Evolutionary conservation across 164 flowering plant genomes (phyloP).

Genomic region (Vitis labrusca): DNA sequence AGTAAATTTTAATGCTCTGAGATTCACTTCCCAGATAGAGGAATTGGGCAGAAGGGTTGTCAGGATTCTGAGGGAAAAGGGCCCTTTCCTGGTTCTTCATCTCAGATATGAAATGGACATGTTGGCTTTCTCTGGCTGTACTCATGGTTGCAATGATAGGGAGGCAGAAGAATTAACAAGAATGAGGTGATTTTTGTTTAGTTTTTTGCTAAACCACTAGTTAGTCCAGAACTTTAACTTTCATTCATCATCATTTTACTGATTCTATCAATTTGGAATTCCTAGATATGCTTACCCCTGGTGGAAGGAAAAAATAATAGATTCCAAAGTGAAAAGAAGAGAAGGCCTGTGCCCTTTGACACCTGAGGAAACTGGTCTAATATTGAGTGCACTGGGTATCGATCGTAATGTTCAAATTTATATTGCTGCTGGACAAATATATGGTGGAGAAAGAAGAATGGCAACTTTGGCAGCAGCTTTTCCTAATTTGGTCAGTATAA

Average conservation of each 20-base stretch:
- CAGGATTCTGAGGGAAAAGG: constrained; percentile 42
- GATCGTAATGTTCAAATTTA: constrained; percentile 57
- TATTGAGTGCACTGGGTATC: constrained; percentile 42
- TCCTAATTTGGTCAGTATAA: constrained; percentile 48
- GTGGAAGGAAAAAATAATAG: constrained; percentile 65
- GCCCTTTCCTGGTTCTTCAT: constrained; percentile 62
- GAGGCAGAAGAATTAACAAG: constrained; percentile 48
- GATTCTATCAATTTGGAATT: not conserved
- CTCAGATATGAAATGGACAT: constrained; percentile 74
- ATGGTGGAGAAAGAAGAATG: constrained; percentile 58
- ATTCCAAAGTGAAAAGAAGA: constrained; percentile 46
- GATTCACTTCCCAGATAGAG: constrained; percentile 53
- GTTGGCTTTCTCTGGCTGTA: constrained; percentile 70
- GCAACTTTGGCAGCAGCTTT: constrained; percentile 30
- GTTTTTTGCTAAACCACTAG: not conserved
- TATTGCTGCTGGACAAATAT: constrained; percentile 66
- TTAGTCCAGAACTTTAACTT: not conserved
- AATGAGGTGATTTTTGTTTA: constrained; percentile 36
- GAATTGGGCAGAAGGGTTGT: constrained; percentile 54
- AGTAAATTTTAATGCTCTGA: constrained; percentile 52
- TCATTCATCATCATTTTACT: not conserved
- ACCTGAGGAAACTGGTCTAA: constrained; percentile 58
- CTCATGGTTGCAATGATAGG: constrained; percentile 45
- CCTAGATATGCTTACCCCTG: constrained; percentile 53
- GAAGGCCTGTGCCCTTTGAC: constrained; percentile 68